These are phyloP conservation scores for Neonectria punicea DNA, from an alignment of 2,329 filamentous ascomycete species.

Conservation along the genomic window DNA sequence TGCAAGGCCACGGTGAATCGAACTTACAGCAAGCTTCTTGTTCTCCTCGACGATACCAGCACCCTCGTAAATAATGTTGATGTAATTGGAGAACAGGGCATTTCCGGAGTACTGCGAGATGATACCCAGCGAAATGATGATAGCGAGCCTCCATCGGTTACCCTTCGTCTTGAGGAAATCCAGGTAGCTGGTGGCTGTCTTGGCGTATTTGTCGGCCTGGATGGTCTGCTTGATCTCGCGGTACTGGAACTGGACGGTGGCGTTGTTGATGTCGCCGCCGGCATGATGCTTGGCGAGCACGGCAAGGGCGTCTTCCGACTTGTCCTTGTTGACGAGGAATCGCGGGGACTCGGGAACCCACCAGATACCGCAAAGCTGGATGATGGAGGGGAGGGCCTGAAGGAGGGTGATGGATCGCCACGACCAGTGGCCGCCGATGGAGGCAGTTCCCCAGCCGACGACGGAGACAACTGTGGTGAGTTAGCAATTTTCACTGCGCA, in stretches of 20 bases:
- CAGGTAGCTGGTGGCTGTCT: conserved; percentile 62
- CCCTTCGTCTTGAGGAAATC: conserved; percentile 72
- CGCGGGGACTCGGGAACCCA: conserved; percentile 75
- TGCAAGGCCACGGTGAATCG: not conserved
- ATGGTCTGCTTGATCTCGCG: conserved; percentile 74
- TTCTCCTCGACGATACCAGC: conserved; percentile 68
- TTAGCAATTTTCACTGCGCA: not conserved
- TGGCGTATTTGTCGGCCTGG: conserved; percentile 62
- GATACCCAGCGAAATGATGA: conserved; percentile 71
- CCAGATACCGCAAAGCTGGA: conserved; percentile 74
- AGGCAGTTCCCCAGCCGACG: conserved; percentile 71
- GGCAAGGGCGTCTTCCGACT: conserved; percentile 68
- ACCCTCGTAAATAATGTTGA: conserved; percentile 69
- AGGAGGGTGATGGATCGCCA: conserved; percentile 75
- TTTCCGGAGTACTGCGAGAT: conserved; percentile 77
- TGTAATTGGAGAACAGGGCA: conserved; percentile 74
- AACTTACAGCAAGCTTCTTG: conserved; percentile 63
- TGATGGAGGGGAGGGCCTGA: conserved; percentile 68
- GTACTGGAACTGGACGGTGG: conserved; percentile 73
- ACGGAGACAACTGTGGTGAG: conserved; percentile 60
- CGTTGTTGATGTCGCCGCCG: conserved; percentile 66
- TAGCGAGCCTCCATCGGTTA: conserved; percentile 71
- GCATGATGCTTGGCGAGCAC: conserved; percentile 73
- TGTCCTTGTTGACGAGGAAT: conserved; percentile 72
- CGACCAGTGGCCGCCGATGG: conserved; percentile 69